These are phyloP conservation scores for Curvularia eragrostidis DNA, from an alignment of 2,329 filamentous ascomycete species.

Conservation along the genomic window DNA sequence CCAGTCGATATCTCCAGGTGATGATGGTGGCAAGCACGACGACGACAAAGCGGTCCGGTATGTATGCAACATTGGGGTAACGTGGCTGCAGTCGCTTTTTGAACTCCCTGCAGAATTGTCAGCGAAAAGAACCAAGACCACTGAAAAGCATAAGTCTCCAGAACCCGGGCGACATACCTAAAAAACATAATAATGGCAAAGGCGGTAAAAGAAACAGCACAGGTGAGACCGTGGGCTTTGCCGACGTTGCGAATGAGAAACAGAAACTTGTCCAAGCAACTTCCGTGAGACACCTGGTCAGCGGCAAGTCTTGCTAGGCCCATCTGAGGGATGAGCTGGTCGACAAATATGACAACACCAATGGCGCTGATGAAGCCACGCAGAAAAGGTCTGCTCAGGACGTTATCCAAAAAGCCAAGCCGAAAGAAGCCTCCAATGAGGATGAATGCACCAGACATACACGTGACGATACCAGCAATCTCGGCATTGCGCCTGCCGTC, in stretches of 20 bases:
- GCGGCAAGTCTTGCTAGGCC: slow-evolving; percentile 74
- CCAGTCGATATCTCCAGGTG: slow-evolving; percentile 78
- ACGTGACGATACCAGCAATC: slow-evolving; percentile 86
- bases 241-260: slow-evolving; percentile 75
- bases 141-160: background rate
- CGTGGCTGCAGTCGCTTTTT: slow-evolving; percentile 82
- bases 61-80: slow-evolving; percentile 80
- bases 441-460: slow-evolving; percentile 86
- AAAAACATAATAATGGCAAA: slow-evolving; percentile 92
- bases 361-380: slow-evolving; percentile 97
- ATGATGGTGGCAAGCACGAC: slow-evolving; percentile 85
- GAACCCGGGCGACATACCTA: slow-evolving; percentile 60
- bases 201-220: slow-evolving; percentile 76
- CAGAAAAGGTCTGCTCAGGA: slow-evolving; percentile 89
- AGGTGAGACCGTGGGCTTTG: slow-evolving; percentile 75
- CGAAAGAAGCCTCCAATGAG: slow-evolving; percentile 84
- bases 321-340: slow-evolving; percentile 90
- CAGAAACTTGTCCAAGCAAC: slow-evolving; percentile 81
- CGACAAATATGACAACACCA: slow-evolving; percentile 93
- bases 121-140: slow-evolving; percentile 11
- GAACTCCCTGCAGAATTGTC: slow-evolving; percentile 64
- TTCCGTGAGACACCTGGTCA: slow-evolving; percentile 78
- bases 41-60: slow-evolving; percentile 90
- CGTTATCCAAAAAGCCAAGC: slow-evolving; percentile 91
- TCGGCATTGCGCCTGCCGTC: slow-evolving; percentile 76